Percentiles rank a stretch among this genome's conserved stretches.
These are phyloP conservation scores for Exophiala alcalophila DNA, from an alignment of 2,329 filamentous ascomycete species.

Conservation along the genomic window DNA sequence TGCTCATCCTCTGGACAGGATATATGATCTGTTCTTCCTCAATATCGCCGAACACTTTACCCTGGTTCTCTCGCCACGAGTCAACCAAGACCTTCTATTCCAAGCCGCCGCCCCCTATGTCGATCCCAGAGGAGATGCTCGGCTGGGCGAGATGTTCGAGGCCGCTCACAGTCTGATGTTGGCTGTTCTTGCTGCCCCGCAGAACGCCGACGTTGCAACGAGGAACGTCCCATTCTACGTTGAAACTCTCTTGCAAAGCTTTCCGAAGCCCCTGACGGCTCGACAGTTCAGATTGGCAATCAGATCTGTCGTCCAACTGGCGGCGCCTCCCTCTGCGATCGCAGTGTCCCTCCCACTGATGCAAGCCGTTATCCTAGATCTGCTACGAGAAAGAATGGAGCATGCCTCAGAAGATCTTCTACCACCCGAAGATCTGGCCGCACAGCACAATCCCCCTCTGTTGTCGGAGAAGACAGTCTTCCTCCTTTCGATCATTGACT, in stretches of 20 bases:
- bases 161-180: conserved; percentile 80
- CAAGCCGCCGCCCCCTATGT: conserved; percentile 74
- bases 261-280: conserved; percentile 72
- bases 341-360: conserved; percentile 70
- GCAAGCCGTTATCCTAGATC: conserved; percentile 76
- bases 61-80: conserved; percentile 61
- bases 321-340: conserved; percentile 74
- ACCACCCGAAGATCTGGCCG: conserved; percentile 38
- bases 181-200: conserved; percentile 74
- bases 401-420: conserved; percentile 53
- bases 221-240: conserved; percentile 79
- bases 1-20: conserved; percentile 64
- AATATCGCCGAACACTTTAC: conserved; percentile 83
- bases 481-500: conserved; percentile 73
- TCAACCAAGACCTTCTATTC: conserved; percentile 70
- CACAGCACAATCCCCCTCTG: conserved; percentile 33
- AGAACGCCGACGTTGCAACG: conserved; percentile 68
- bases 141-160: conserved; percentile 73
- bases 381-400: conserved; percentile 65
- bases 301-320: conserved; percentile 77
- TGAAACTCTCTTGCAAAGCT: conserved; percentile 73
- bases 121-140: conserved; percentile 54
- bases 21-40: conserved; percentile 82
- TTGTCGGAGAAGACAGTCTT: conserved; percentile 78
- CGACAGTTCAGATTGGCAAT: conserved; percentile 88